Evolutionary conservation across 768 basidiomycete species (phyloP), one percentile per base, ranked within the genome.

Genomic region (Sporobolomyces pararoseus): DNA sequence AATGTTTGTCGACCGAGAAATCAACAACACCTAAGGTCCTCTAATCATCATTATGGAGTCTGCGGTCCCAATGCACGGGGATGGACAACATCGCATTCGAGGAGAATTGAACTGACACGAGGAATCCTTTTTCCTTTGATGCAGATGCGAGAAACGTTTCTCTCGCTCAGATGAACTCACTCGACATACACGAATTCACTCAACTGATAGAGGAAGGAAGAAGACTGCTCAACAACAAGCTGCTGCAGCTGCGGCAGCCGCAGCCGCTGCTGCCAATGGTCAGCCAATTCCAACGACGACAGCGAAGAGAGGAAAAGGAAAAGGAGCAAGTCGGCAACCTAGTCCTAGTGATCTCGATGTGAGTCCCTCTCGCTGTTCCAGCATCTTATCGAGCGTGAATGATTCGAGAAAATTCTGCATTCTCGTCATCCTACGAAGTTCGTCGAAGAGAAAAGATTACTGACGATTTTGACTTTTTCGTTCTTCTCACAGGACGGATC

Each of bases 141-240:
- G 35, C 68, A 74, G 73, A n/a, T 99, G 95, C 84, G 94, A 96
- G 80, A 99, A 98, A 80, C 89, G 93, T 7, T 99, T 99, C 80
- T 93, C 91, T 23, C 88, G 95, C 68, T 92, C 91, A n/a, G 95
- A 99, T 83, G 95, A 99, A 81, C 86, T 99, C 73, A 99, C 95
- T 34, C 85, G 95, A 66, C 95, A 99, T 78, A 89, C 90, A 0
- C 86, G 95, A 54, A 99, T 98, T 75, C 95, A 99, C 80, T 64
- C 68, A 78, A 47, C 76, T 74, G 68, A 70, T 29, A 50, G 71
- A 34, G 71, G 68, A 1, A 52, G 65, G 49, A 73, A 73, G 59
- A 73, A 73, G 71, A 67, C 71, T 29, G 65, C 52, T 4, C 61
- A 50, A 64, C 74, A 68, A 57, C 72, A 73, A 64, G 66, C 66